phyloP scores from a whole-genome alignment of 1,284 basidiomycete genomes.

The Chondrostereum purpureum region DNA sequence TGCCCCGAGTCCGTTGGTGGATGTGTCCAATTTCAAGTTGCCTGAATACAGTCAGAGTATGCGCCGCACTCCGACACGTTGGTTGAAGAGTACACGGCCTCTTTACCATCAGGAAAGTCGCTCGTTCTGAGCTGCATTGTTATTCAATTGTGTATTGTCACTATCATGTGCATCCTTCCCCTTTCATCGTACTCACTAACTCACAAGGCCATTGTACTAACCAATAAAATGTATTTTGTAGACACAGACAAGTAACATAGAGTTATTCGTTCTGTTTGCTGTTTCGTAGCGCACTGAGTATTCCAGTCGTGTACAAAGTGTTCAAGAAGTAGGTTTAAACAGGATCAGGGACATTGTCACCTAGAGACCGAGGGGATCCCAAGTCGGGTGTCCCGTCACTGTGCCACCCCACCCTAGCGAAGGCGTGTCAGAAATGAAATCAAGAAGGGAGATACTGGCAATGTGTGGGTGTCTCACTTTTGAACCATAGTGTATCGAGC shows the following conservation, averaged over 20 bases:
- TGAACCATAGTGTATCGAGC: conserved; percentile 26
- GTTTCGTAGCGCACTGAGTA: too few relatives aligned
- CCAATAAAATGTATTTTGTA: too few relatives aligned
- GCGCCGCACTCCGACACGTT: not conserved
- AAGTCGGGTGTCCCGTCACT: conserved; percentile 25
- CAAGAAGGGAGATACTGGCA: not conserved
- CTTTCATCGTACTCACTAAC: too few relatives aligned
- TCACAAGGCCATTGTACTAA: too few relatives aligned
- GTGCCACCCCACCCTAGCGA: conserved; percentile 20
- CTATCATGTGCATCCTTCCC: too few relatives aligned
- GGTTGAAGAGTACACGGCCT: not conserved
- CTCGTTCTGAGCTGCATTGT: not conserved
- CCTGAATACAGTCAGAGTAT: not conserved
- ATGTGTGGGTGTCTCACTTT: conserved; percentile 13
- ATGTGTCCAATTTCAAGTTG: not conserved
- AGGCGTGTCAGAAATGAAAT: not conserved
- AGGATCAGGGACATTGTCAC: conserved; percentile 22
- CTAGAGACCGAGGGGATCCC: conserved; percentile 22
- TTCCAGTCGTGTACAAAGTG: too few relatives aligned
- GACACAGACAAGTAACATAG: too few relatives aligned
- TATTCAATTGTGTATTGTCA: too few relatives aligned
- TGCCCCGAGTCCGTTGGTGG: not conserved
- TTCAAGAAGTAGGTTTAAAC: too few relatives aligned
- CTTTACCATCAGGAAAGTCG: not conserved
- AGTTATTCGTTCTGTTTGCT: too few relatives aligned